Percentiles rank a stretch among this genome's conserved stretches.
Evolutionary conservation across 73 alveolate species (phyloP).

Genomic region (Blepharisma japonicum): DNA sequence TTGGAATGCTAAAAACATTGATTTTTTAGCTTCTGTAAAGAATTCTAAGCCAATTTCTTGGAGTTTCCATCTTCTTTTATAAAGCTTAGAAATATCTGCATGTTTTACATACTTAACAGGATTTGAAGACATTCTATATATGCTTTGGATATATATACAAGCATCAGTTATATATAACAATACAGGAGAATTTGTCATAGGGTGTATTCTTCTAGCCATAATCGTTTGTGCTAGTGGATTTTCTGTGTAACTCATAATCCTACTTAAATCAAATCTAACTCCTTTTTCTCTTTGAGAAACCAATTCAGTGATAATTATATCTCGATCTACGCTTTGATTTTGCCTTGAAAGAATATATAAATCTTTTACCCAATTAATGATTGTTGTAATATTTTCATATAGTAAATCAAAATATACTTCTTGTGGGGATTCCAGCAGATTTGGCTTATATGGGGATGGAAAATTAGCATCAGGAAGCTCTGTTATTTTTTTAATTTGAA

Average conservation of each 20-base stretch:
- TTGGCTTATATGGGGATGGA: slow-evolving; percentile 16
- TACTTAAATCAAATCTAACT: slow-evolving; percentile 81
- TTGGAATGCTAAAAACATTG: slow-evolving; percentile 79
- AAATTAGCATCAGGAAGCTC: background rate
- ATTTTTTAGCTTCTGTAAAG: slow-evolving; percentile 61
- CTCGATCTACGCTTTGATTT: slow-evolving; percentile 35
- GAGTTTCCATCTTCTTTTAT: slow-evolving; percentile 84
- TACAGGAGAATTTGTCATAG: slow-evolving; percentile 85
- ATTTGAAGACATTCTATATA: slow-evolving; percentile 76
- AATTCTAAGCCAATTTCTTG: slow-evolving; percentile 93
- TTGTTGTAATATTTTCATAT: slow-evolving; percentile 3
- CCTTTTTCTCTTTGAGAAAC: slow-evolving; percentile 38
- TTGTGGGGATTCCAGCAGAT: background rate
- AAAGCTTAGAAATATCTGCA: slow-evolving; percentile 70
- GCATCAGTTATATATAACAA: slow-evolving; percentile 84
- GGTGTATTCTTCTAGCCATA: slow-evolving; percentile 85
- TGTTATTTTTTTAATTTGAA: background rate
- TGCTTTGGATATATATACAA: slow-evolving; percentile 91
- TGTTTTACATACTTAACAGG: slow-evolving; percentile 79
- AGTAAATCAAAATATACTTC: slow-evolving; percentile 6
- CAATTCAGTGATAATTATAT: slow-evolving; percentile 28
- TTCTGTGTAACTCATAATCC: slow-evolving; percentile 87
- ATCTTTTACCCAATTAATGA: slow-evolving; percentile 16
- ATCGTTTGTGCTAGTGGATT: slow-evolving; percentile 73
- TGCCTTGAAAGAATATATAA: slow-evolving; percentile 21